phyloP scores from a whole-genome alignment of 768 basidiomycete species.

The Termitomyces sp. region DNA sequence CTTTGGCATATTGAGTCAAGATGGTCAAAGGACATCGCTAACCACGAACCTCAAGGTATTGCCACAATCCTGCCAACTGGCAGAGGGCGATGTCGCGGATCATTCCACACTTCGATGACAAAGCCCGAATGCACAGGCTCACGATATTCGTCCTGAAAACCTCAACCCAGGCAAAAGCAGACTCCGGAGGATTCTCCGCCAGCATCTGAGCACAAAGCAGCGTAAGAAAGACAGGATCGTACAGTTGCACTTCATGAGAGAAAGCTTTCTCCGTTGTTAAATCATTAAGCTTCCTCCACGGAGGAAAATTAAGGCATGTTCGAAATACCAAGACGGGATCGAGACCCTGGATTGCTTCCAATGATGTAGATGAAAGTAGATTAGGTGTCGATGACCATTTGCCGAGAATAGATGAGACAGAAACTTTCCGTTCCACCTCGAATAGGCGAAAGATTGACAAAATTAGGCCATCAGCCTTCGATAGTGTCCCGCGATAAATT shows the following conservation, averaged over 20 bases:
- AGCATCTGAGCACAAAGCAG: constrained; percentile 64
- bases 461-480: constrained; percentile 56
- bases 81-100: constrained; percentile 58
- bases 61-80: constrained; percentile 58
- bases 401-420: constrained; percentile 56
- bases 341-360: constrained; percentile 66
- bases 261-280: constrained; percentile 20
- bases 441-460: constrained; percentile 77
- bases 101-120: constrained; percentile 60
- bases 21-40: not conserved
- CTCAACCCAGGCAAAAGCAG: constrained; percentile 78
- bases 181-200: constrained; percentile 48
- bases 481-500: constrained; percentile 74
- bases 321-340: constrained; percentile 66
- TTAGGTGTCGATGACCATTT: constrained; percentile 56
- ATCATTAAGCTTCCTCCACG: constrained; percentile 48
- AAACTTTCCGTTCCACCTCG: constrained; percentile 62
- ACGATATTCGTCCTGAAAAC: constrained; percentile 78
- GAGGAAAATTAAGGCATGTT: constrained; percentile 69
- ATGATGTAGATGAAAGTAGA: constrained; percentile 34
- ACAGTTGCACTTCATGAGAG: constrained; percentile 39
- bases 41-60: constrained; percentile 53
- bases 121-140: constrained; percentile 62
- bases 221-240: constrained; percentile 78
- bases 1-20: constrained; percentile 20